A percentile compares a stretch with the other conserved stretches of the same genome.
Conservation (phyloP, 139 green algal species). For the Micractinium conductrix region DNA sequence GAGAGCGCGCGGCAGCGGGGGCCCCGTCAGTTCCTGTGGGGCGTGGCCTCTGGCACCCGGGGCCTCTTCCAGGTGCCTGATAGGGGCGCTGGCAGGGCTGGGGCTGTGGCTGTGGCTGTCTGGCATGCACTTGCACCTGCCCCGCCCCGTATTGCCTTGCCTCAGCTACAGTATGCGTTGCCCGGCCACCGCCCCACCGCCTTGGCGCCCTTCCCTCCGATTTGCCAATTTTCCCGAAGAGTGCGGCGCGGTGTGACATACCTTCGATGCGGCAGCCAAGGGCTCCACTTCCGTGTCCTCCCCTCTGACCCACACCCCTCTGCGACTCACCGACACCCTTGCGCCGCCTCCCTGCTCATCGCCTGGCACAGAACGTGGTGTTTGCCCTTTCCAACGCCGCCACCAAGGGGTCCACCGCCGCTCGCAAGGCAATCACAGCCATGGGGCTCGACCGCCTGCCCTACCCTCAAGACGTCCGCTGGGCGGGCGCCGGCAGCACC, state of each 20-base stretch:
- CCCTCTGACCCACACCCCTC: no score
- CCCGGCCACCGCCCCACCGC: no score
- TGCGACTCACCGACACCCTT: no score
- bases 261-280: no score
- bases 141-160: no score
- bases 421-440: conserved; percentile 43
- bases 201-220: no score
- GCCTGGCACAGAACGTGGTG: conserved; percentile 35
- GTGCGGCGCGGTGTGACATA: no score
- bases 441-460: conserved; percentile 51
- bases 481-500: neutral
- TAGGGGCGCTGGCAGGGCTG: no score
- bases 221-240: no score
- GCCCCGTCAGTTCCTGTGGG: conserved; percentile 36
- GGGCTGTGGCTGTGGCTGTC: neutral
- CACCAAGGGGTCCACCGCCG: conserved; percentile 49
- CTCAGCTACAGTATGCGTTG: no score
- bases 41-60: conserved; percentile 43
- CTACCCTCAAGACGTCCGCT: neutral
- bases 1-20: conserved; percentile 41
- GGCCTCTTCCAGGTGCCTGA: conserved; percentile 34
- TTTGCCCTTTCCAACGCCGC: conserved; percentile 62
- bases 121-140: neutral
- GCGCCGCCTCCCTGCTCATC: no score
- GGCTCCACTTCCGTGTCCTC: no score